These are phyloP conservation scores for Globisporangium apiculatum DNA, from an alignment of 352 stramenopile genomes.

Conservation along the genomic window DNA sequence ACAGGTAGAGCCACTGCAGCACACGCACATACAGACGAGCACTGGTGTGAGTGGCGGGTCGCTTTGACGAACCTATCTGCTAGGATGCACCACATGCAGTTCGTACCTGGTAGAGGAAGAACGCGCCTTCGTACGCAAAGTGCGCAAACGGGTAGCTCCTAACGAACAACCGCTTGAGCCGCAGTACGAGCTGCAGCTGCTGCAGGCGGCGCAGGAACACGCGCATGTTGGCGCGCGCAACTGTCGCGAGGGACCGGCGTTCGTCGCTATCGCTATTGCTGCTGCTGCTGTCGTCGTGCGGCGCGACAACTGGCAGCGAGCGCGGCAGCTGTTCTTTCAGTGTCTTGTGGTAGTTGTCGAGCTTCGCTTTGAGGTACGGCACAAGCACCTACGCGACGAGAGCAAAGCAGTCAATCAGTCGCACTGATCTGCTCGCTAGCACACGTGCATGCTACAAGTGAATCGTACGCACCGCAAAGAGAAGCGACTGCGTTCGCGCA, in stretches of 20 bases:
- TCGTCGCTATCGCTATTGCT: neutral
- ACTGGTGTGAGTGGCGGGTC: no score
- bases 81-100: neutral
- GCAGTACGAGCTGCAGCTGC: slow-evolving; percentile 36
- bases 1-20: slow-evolving; percentile 74
- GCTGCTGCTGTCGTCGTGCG: neutral
- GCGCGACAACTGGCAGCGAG: neutral
- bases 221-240: slow-evolving; percentile 11
- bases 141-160: slow-evolving; percentile 67
- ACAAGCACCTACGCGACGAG: slow-evolving; percentile 36
- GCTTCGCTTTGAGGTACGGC: slow-evolving; percentile 74
- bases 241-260: neutral
- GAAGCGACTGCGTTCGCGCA: slow-evolving; percentile 42
- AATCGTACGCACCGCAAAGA: slow-evolving; percentile 38
- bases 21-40: neutral
- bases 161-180: slow-evolving; percentile 56
- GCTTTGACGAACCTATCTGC: no score
- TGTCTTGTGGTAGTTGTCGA: slow-evolving; percentile 55
- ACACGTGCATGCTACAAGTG: neutral
- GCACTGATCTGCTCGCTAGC: neutral
- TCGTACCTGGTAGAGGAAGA: slow-evolving; percentile 73
- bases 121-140: slow-evolving; percentile 71
- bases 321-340: slow-evolving; percentile 27
- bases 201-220: slow-evolving; percentile 41
- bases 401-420: neutral